These are phyloP conservation scores for Laetiporus sulphureus DNA, from an alignment of 1,284 basidiomycete genomes.

Conservation along the genomic window DNA sequence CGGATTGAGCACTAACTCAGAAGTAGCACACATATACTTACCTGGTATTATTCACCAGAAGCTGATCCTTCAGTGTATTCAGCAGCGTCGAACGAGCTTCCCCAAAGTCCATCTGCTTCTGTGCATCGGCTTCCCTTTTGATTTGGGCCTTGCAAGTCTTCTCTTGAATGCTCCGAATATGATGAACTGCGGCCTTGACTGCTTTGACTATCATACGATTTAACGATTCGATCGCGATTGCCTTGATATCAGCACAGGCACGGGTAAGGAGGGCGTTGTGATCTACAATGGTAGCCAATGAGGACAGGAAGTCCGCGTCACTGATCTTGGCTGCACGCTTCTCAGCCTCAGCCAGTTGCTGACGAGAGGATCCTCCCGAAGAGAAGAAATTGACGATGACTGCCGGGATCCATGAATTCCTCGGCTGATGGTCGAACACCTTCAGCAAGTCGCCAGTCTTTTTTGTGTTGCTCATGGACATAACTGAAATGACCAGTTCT, in stretches of 20 bases:
- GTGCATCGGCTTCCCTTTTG: neutral
- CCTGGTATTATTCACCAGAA: neutral
- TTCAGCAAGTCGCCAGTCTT: neutral
- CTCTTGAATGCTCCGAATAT: conserved; percentile 17
- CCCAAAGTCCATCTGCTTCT: neutral
- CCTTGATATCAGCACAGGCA: neutral
- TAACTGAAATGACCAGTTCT: neutral
- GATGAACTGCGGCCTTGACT: conserved; percentile 2
- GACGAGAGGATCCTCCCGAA: neutral
- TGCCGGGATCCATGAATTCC: neutral
- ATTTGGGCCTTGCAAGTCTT: conserved; percentile 11
- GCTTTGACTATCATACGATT: conserved; percentile 4
- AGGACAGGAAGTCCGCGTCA: neutral
- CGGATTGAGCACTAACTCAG: no score
- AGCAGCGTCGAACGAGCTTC: neutral
- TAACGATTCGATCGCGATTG: neutral
- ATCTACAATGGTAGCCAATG: neutral
- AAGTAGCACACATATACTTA: neutral
- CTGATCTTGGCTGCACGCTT: neutral
- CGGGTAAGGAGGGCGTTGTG: conserved; percentile 1
- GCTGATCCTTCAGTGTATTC: neutral
- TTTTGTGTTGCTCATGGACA: neutral
- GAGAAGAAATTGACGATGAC: neutral
- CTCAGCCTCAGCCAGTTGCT: neutral
- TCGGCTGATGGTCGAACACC: neutral